Base-by-base conservation (phyloP, 176 grass and related monocot genomes). In the Oryza brachyantha region DNA sequence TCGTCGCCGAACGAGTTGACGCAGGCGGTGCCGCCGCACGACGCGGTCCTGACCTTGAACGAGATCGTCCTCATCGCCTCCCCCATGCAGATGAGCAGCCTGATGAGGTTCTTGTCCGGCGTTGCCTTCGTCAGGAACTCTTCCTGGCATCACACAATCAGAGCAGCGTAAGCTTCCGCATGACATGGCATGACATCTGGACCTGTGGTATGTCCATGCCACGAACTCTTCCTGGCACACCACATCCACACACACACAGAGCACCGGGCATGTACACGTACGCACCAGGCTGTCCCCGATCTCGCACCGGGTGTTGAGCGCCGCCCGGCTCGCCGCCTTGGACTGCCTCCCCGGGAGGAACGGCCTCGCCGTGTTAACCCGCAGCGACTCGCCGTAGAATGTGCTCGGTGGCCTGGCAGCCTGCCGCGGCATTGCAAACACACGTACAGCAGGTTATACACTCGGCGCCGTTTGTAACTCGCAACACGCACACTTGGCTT, bases 1-100 rank as follows among this genome's bases (percentile, higher is more conserved):
- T 99, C 96, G 28, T 99, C 92, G 21, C 92, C 96, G 55, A 99
- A 99, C 19, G 96, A 62, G 86, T 99, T 99, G 75, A 96, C 88
- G 34, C 96, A 99, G 0, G 96, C 96, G 5, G 96, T 99, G 54
- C 90, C 96, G 12, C 90, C 75, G 32, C 96, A 99, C 6, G 96
- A 95, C 24, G 96, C 96, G 0, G 96, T 99, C 60, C 92, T 70
- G 70, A 99, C 96, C 66, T 99, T 99, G 88, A 95, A 95, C 11
- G 96, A 78, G 85, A 95, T 95, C 66, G 96, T 99, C 75, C 96
- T 88, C 85, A 99, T 70, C 16, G 96, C 92, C 89, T 99, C 92
- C 10, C 96, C 92, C 96, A 99, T 99, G 90, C 90, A 89, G 85
- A 74, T 87, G 13, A 99, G 77, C 79, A 99, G 78, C 74, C 96